phyloP scores from a whole-genome alignment of 2,329 filamentous ascomycete species.

The Didymella pomorum region DNA sequence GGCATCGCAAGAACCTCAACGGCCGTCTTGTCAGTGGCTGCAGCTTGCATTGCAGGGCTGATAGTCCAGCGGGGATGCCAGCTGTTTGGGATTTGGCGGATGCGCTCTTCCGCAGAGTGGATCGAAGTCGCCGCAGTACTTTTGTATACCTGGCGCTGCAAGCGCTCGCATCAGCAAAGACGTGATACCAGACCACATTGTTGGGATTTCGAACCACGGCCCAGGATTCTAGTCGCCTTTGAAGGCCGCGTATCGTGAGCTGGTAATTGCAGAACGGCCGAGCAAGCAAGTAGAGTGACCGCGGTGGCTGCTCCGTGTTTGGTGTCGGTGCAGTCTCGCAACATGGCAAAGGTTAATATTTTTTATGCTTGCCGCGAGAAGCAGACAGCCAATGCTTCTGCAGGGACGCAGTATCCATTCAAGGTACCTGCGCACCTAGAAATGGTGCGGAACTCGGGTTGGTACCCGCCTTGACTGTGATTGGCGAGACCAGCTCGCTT shows the following conservation, averaged over 20 bases:
- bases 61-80: background rate
- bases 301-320: slow-evolving; percentile 10
- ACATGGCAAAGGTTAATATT: slow-evolving; percentile 18
- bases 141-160: slow-evolving; percentile 32
- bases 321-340: slow-evolving; percentile 9
- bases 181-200: slow-evolving; percentile 40
- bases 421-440: slow-evolving; percentile 18
- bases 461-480: slow-evolving; percentile 27
- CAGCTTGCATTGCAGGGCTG: slow-evolving; percentile 22
- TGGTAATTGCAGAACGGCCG: slow-evolving; percentile 9
- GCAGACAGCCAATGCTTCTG: slow-evolving; percentile 36
- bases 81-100: background rate
- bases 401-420: slow-evolving; percentile 19
- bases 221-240: slow-evolving; percentile 27
- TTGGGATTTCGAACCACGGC: slow-evolving; percentile 42
- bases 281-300: slow-evolving; percentile 13
- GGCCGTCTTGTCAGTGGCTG: slow-evolving; percentile 15
- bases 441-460: slow-evolving; percentile 22
- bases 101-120: slow-evolving; percentile 15
- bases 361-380: slow-evolving; percentile 43
- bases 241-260: slow-evolving; percentile 13
- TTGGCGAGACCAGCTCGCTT: slow-evolving; percentile 29
- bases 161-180: slow-evolving; percentile 33
- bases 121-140: slow-evolving; percentile 16
- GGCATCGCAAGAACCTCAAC: slow-evolving; percentile 14